These are phyloP conservation scores for Viridothelium virens DNA, from an alignment of 495 filamentous ascomycete genomes.

Conservation along the genomic window DNA sequence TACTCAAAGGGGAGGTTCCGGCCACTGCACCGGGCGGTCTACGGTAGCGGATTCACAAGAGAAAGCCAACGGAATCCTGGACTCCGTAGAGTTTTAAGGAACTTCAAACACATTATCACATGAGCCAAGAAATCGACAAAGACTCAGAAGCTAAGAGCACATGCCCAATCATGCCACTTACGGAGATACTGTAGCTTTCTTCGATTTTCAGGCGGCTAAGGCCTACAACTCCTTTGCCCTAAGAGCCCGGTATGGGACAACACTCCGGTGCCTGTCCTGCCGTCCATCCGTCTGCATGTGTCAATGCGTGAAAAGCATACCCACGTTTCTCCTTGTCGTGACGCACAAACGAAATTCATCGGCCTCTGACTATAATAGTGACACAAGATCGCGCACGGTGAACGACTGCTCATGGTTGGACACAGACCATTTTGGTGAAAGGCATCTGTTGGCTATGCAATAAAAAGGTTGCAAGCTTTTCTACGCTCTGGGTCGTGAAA, in stretches of 20 bases:
- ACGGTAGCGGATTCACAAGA: too few species aligned
- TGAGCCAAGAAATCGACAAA: too few species aligned
- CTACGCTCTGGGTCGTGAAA: slow-evolving; percentile 3
- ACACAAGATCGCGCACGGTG: too few species aligned
- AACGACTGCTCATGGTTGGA: neutral
- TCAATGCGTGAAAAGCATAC: neutral
- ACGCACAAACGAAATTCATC: neutral
- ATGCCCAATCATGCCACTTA: too few species aligned
- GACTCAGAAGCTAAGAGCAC: too few species aligned
- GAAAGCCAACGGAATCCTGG: too few species aligned
- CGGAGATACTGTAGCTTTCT: too few species aligned
- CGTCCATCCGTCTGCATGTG: neutral
- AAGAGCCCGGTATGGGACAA: neutral
- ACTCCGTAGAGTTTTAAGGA: too few species aligned
- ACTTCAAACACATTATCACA: too few species aligned
- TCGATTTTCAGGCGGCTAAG: neutral
- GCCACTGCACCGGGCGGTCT: too few species aligned
- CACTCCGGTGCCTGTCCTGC: neutral
- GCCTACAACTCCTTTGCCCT: neutral
- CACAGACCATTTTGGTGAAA: neutral
- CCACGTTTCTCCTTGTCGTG: neutral
- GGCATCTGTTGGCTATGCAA: neutral
- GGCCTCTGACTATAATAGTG: neutral
- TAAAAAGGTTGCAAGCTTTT: neutral
- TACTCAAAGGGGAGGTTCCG: too few species aligned